Base-by-base conservation (phyloP, 768 basidiomycete species). In the Chalciporus chontae region DNA sequence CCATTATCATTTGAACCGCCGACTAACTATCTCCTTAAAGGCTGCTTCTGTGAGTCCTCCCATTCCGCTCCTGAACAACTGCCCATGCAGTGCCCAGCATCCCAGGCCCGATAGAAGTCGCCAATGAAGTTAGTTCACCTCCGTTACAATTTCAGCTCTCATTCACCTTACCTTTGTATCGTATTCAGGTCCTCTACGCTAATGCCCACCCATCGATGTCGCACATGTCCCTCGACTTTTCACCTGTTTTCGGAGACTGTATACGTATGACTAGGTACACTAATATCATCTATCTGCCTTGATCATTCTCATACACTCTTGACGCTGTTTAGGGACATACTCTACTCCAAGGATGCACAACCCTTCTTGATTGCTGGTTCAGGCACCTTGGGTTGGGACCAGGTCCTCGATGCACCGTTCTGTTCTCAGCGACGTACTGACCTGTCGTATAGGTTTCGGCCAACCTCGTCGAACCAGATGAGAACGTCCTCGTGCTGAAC, bases 321-420 rank as follows among this genome's bases (percentile, higher is more conserved):
- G 51, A 11, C 10, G 2, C 9, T 2, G 2, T 45, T 37, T 55
- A 86, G 89, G 53, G 73, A 89, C 47, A 84, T 97, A 7, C 70
- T 98, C 18, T 84, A 83, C 64, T 86, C 95, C 26, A 77, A 81
- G 47, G 72, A 75, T 19, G 89, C 78, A 0, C 96, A 98, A 63
- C 91, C 93, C 0, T 93, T 99, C 76, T 71, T 99, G 60, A 87
- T 98, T 54, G 85, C 94, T 23, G 96, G 96, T 2, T 90, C 86
- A 47, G 96, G 96, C 14, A 98, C 96, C 2, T 77, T 99, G 29
- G 96, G 96, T 24, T 98, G 94, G 94, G 94, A 97, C 67, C 88
- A 91, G 80, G 89, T 78, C 39, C 55, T 78, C 63, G 18, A 17
- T 5, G 17, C 38, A 18, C 19, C 19, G 26, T 2, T 23, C 39